Base-by-base conservation (phyloP, 2,329 filamentous ascomycete species). In the Arthrobotrys conoides region DNA sequence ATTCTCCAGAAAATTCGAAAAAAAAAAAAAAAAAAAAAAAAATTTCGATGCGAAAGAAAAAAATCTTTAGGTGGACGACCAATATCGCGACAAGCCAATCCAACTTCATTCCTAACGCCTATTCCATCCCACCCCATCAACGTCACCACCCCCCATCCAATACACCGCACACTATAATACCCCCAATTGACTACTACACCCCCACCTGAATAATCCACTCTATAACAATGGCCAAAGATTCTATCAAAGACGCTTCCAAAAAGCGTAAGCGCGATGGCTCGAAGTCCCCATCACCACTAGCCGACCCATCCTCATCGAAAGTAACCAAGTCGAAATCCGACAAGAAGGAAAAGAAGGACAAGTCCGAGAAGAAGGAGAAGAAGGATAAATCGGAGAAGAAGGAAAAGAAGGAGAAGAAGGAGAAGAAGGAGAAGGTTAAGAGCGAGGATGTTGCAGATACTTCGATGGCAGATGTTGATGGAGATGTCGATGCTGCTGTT, bases 371-470 rank as follows among this genome's bases (percentile, higher is more conserved):
- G 81, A 84, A 84, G 73, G 83, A 84, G 79, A 84, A 84, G 82
- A 84, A 84, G 83, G 87, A 87, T 16, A 86, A 86, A 82, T 88
- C 88, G 83, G 87, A 88, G 51, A 92, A 92, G 88, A 91, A 92
- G 87, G 90, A 92, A 82, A 92, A 92, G 89, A 85, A 85, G 80
- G 82, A 83, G 80, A 84, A 84, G 88, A 83, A 84, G 38, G 84
- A 86, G 89, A 85, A 85, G 80, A 82, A 82, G 79, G 83, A 84
- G 88, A 84, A 80, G 65, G 64, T 84, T 79, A 81, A 80, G 55
- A 86, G 86, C 81, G 83, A 85, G 18, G 86, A 86, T 81, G 83
- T 84, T 14, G 84, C 87, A 59, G 88, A 89, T 72, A 88, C 87
- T 41, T 80, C 84, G 49, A 86, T 87, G 81, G 86, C 85, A 10